phyloP scores from a whole-genome alignment of 805 yeast species.

The Pichia rugopelliculosa region DNA sequence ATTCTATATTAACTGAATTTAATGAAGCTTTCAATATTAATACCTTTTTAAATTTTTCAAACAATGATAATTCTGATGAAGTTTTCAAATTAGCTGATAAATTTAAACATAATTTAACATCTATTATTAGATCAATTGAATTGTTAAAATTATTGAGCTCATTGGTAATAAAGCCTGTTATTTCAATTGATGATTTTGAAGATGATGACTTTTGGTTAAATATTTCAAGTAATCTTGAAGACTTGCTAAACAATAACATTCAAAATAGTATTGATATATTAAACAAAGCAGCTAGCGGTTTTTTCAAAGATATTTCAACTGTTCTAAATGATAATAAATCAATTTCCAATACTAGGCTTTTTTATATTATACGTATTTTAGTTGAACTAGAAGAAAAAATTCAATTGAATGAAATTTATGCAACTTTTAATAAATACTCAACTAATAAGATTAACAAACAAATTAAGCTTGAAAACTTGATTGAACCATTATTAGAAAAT shows the following conservation, averaged over 20 bases:
- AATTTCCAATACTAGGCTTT: slow-evolving; percentile 14
- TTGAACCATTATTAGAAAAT: slow-evolving; percentile 12
- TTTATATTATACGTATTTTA: slow-evolving; percentile 23
- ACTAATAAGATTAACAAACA: neutral
- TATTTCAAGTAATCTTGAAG: slow-evolving; percentile 9
- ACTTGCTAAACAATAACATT: slow-evolving; percentile 15
- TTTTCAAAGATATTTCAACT: slow-evolving; percentile 12
- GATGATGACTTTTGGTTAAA: slow-evolving; percentile 27
- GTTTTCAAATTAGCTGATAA: neutral
- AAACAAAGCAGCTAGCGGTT: slow-evolving; percentile 14
- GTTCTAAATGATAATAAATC: neutral
- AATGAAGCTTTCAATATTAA: slow-evolving; percentile 21
- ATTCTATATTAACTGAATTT: slow-evolving; percentile 17
- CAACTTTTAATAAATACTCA: slow-evolving; percentile 2
- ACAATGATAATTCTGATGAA: slow-evolving; percentile 9
- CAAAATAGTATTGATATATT: slow-evolving; percentile 10
- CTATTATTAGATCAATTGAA: slow-evolving; percentile 18
- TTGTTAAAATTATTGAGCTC: slow-evolving; percentile 16
- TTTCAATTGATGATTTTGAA: slow-evolving; percentile 32
- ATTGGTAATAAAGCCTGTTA: slow-evolving; percentile 22
- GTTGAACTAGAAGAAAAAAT: slow-evolving; percentile 19
- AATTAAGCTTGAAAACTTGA: slow-evolving; percentile 11
- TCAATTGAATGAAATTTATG: slow-evolving; percentile 13
- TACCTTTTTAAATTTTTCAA: slow-evolving; percentile 9
- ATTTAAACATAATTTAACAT: slow-evolving; percentile 16